These are phyloP conservation scores for Stachybotrys elegans DNA, from an alignment of 2,329 filamentous ascomycete species.

Conservation along the genomic window DNA sequence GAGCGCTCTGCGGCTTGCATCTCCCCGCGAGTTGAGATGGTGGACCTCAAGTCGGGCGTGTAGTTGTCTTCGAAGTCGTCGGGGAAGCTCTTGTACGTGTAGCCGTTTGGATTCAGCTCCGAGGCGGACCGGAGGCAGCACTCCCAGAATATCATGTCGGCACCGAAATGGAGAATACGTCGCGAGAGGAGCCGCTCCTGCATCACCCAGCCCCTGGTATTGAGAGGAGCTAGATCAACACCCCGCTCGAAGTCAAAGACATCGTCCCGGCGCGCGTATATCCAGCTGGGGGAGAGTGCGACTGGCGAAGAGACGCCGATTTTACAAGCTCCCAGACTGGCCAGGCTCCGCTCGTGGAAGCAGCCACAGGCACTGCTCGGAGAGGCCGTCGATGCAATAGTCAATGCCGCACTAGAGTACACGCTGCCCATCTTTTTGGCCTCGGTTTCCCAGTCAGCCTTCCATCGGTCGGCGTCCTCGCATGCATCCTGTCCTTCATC, in stretches of 20 bases:
- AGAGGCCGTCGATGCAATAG: not conserved
- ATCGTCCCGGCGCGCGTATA: not conserved
- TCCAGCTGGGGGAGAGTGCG: not conserved
- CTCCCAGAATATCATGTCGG: not conserved
- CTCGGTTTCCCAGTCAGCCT: not conserved
- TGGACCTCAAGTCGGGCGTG: not conserved
- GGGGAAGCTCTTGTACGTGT: not conserved
- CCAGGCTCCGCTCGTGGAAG: not conserved
- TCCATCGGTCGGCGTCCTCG: not conserved
- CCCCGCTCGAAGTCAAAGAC: not conserved
- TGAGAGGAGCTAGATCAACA: not conserved
- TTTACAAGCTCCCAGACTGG: not conserved
- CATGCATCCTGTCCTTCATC: not conserved
- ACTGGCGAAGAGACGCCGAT: not conserved
- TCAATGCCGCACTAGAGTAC: not conserved
- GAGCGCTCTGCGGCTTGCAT: not conserved
- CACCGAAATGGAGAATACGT: conserved; percentile 1
- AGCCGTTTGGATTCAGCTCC: not conserved
- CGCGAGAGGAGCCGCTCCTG: conserved; percentile 1
- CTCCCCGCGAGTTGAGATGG: not conserved
- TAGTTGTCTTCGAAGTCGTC: not conserved
- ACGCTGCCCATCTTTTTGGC: not conserved
- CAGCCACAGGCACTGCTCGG: not conserved
- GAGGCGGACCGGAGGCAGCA: not conserved
- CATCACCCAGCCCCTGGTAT: not conserved